Percentiles rank a stretch among this genome's conserved stretches.
Conservation (phyloP, 2,329 filamentous ascomycete species). For the Monilinia fructicola region DNA sequence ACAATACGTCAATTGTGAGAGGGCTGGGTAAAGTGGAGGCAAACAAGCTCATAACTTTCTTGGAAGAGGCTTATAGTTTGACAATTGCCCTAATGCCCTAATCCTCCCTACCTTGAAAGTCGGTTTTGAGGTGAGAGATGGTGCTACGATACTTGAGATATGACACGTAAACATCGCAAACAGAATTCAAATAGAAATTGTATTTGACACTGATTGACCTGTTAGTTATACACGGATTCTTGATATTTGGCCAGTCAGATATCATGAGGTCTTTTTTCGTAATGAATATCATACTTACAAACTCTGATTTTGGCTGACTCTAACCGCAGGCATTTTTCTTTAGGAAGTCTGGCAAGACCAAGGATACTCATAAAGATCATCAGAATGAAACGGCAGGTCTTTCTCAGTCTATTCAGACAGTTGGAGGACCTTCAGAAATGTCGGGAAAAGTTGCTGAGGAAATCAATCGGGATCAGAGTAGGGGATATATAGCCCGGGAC, state of each 20-base stretch:
- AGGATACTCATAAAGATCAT: not conserved
- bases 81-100: not conserved
- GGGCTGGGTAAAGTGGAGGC: not conserved
- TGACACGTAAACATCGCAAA: not conserved
- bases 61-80: not conserved
- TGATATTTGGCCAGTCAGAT: not conserved
- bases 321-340: not conserved
- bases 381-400: not conserved
- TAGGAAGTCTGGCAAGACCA: not conserved
- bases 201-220: not conserved
- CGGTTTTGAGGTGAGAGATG: not conserved
- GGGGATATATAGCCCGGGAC: not conserved
- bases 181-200: not conserved
- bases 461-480: not conserved
- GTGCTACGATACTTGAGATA: not conserved
- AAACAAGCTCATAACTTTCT: not conserved
- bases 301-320: not conserved
- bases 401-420: no score
- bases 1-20: not conserved
- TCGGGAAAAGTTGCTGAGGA: not conserved
- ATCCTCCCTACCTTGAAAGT: not conserved
- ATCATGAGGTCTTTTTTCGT: not conserved
- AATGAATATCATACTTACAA: not conserved
- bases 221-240: not conserved
- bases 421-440: not conserved